Percentiles rank a stretch among this genome's conserved stretches.
Evolutionary conservation across 2,329 filamentous ascomycete genomes (phyloP).

Genomic region (Aspergillus ibericus): DNA sequence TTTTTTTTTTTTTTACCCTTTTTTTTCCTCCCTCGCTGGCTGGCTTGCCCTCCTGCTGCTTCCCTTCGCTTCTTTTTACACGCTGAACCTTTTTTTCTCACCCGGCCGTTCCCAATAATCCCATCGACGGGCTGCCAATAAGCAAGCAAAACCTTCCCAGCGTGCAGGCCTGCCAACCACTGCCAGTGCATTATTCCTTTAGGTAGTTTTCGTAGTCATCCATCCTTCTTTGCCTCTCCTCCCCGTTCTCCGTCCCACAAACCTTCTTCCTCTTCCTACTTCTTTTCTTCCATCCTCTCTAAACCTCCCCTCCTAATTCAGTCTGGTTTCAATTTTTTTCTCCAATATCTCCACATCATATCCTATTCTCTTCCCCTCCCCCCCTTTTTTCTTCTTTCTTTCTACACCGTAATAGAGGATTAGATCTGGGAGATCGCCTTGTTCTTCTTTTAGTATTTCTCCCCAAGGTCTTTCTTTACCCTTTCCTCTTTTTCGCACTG

Average conservation of each 20-base stretch:
- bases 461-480: conserved; percentile 29
- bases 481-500: conserved; percentile 28
- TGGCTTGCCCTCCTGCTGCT: conserved; percentile 1
- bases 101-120: background rate
- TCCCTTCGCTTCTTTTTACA: conserved; percentile 6
- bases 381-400: conserved; percentile 21
- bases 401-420: conserved; percentile 27
- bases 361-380: conserved; percentile 15
- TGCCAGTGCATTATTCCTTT: conserved; percentile 1
- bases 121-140: conserved; percentile 1
- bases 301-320: conserved; percentile 14
- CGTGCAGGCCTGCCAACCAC: conserved; percentile 3
- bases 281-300: conserved; percentile 17
- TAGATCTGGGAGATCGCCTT: conserved; percentile 28
- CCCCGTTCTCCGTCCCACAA: conserved; percentile 15
- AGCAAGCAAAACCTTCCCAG: conserved; percentile 6
- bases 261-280: conserved; percentile 20
- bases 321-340: conserved; percentile 16
- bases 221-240: conserved; percentile 16
- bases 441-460: conserved; percentile 22
- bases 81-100: conserved; percentile 4
- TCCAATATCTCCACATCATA: conserved; percentile 19
- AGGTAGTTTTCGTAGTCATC: conserved; percentile 13
- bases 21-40: background rate
- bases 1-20: conserved; percentile 2